Conservation (phyloP, 2,329 filamentous ascomycete species). For the Xylaria hypoxylon region DNA sequence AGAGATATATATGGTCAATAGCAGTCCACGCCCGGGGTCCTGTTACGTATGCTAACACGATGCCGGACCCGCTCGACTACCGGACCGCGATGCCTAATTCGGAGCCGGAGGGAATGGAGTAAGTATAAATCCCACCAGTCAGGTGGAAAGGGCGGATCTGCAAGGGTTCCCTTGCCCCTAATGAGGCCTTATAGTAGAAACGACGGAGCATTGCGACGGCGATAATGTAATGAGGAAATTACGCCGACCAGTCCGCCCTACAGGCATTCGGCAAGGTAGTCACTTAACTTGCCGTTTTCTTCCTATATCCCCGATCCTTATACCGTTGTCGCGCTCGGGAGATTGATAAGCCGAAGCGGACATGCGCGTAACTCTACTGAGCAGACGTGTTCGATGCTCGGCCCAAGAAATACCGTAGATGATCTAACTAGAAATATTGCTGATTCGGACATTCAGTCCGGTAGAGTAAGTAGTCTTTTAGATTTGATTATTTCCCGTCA, state of each 20-base stretch:
- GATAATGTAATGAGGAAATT: slow-evolving; percentile 9
- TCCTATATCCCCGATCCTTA: neutral
- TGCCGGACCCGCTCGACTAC: slow-evolving; percentile 16
- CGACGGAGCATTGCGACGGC: neutral
- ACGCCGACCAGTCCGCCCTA: neutral
- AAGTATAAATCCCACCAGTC: slow-evolving; percentile 36
- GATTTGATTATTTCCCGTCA: too few species aligned
- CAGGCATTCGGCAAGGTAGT: neutral
- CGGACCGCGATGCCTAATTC: slow-evolving; percentile 32
- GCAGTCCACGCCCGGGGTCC: neutral
- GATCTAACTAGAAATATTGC: neutral
- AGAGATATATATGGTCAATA: slow-evolving; percentile 17
- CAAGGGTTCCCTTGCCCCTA: slow-evolving; percentile 3
- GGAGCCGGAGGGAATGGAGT: slow-evolving; percentile 32
- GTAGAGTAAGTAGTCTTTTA: too few species aligned
- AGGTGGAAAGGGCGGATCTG: slow-evolving; percentile 3
- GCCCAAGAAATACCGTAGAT: neutral
- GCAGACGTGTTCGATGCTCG: neutral
- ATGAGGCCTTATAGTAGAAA: too few species aligned
- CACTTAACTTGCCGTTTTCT: neutral
- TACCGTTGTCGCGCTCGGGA: slow-evolving; percentile 4
- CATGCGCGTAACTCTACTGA: neutral
- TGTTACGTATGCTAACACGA: slow-evolving; percentile 5
- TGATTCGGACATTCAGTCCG: neutral
- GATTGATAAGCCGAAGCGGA: slow-evolving; percentile 18